Base-by-base conservation (phyloP, 192 early-diverging fungal species). In the Endogone sp. region DNA sequence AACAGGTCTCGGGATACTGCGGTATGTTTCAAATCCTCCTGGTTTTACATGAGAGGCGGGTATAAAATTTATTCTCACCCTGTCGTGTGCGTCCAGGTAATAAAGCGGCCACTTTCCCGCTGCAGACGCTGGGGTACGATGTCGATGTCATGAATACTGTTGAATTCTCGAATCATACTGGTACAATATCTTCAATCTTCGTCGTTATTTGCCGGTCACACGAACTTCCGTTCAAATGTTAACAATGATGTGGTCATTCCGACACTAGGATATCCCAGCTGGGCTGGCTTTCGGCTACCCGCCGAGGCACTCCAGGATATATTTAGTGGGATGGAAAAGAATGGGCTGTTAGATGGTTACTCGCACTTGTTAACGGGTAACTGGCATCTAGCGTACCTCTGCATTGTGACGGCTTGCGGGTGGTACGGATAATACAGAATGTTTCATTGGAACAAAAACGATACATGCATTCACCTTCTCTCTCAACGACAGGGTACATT, bases 121-220 rank as follows among this genome's bases (percentile, higher is more conserved):
- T 98, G 20, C 94, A 98, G 78, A 78, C 92, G 1, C 84, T 95
- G 0, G 94, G 93, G 21, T 94, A 87, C 75, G 92, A 98, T 66
- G 96, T 98, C 20, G 94, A 96, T 71, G 90, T 93, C 2, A 79
- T 96, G 58, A 95, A 95, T 83, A 93, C 95, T 1, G 94, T 98
- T 25, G 93, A 93, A 73, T 91, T 98, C 72, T 94, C 93, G 62
- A 98, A 98, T 77, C 96, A 98, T 79, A 93, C 90, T 8, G 93
- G 88, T 87, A 56, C 72, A 66, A n/a, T 71, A 9, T 49, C 37
- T 49, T 49, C 37, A 16, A 11, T 16, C 37, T 16, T 6, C 16
- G 1, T 49, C 37, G 25, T 44, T 3, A 21, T 29, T 16, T 23
- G 20, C 9, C 22, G 10, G 3, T 56, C 24, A n/a, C n/a, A 6